phyloP scores from a whole-genome alignment of 176 grass and related monocot genomes.

The Carex pumila region DNA sequence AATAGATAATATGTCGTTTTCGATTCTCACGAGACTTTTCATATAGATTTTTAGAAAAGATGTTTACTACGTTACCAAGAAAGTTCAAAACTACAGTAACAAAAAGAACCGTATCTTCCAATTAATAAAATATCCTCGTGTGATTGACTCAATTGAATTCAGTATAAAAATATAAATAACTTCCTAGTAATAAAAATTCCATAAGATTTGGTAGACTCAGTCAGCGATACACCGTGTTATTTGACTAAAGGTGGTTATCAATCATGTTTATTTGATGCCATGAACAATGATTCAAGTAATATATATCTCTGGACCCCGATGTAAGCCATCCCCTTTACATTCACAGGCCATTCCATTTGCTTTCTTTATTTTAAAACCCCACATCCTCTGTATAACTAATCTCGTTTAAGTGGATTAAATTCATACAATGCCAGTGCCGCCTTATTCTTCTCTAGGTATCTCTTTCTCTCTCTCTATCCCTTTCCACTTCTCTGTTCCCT shows the following conservation, averaged over 20 bases:
- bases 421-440: not conserved
- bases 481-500: not conserved
- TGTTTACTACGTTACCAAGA: too few species aligned
- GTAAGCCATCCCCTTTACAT: not conserved
- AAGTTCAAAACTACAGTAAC: not conserved
- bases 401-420: not conserved
- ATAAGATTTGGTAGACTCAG: not conserved
- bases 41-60: not conserved
- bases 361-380: not conserved
- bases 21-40: not conserved
- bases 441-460: not conserved
- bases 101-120: not conserved
- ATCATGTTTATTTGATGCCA: not conserved
- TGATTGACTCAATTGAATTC: too few species aligned
- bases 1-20: not conserved
- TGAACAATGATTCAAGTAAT: not conserved
- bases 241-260: not conserved
- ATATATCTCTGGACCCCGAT: not conserved
- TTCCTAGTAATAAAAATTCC: not conserved
- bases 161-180: too few species aligned
- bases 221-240: not conserved
- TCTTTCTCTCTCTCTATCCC: not conserved
- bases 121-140: too few species aligned
- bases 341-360: not conserved
- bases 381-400: not conserved